phyloP scores from a whole-genome alignment of 1,139 yeast species.

The Kodamaea ohmeri region DNA sequence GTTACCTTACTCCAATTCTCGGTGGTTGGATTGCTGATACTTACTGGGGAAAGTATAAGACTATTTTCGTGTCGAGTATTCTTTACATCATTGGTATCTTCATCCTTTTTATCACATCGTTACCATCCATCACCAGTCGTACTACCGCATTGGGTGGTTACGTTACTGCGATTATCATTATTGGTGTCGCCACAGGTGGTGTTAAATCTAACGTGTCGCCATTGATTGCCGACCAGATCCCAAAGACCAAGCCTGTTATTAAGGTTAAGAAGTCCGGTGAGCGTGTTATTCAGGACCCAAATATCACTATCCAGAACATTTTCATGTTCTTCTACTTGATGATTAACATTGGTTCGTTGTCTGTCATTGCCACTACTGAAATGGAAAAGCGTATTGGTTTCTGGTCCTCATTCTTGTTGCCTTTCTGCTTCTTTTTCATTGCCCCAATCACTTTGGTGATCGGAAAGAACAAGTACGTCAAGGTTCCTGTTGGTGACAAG shows the following conservation, averaged over 20 bases:
- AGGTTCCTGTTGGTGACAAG: slow-evolving; percentile 61
- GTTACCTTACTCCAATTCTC: slow-evolving; percentile 74
- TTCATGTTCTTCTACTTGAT: slow-evolving; percentile 29
- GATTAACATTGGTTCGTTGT: slow-evolving; percentile 27
- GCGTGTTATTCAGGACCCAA: slow-evolving; percentile 26
- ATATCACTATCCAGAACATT: slow-evolving; percentile 27
- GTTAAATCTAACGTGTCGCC: slow-evolving; percentile 80
- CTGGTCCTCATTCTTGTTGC: slow-evolving; percentile 43
- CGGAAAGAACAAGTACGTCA: slow-evolving; percentile 58
- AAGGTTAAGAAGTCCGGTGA: slow-evolving; percentile 26
- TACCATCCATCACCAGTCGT: slow-evolving; percentile 56
- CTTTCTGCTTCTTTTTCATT: slow-evolving; percentile 64
- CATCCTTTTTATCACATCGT: slow-evolving; percentile 66
- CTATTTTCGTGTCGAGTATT: slow-evolving; percentile 60
- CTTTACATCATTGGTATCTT: slow-evolving; percentile 63
- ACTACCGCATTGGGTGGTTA: slow-evolving; percentile 50
- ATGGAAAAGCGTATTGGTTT: slow-evolving; percentile 25
- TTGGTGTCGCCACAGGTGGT: slow-evolving; percentile 81
- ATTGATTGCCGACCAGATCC: slow-evolving; percentile 71
- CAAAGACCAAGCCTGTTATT: slow-evolving; percentile 24
- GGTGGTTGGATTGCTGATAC: slow-evolving; percentile 80
- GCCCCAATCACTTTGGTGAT: slow-evolving; percentile 54
- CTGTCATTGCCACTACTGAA: slow-evolving; percentile 27
- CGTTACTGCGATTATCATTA: slow-evolving; percentile 60
- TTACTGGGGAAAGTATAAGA: slow-evolving; percentile 67